Percentiles rank a stretch among this genome's conserved stretches.
Evolutionary conservation across 371 early-diverging fungal species (phyloP).

Genomic region (Dichotomocladium elegans): DNA sequence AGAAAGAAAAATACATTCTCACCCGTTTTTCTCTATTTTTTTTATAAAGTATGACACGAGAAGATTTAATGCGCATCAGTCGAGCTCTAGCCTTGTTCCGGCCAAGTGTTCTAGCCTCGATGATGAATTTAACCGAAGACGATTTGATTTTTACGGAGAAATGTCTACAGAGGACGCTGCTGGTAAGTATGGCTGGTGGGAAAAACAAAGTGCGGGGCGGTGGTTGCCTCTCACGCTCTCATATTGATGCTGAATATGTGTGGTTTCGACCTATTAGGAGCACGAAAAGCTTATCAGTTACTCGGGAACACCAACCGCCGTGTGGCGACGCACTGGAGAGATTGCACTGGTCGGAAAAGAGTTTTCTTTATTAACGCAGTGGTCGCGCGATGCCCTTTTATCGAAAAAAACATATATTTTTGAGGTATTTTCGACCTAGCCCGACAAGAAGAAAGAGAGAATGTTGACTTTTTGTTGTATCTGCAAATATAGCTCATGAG

Average conservation of each 20-base stretch:
- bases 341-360: constrained; percentile 89
- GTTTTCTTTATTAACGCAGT: constrained; percentile 83
- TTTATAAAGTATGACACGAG: constrained; percentile 89
- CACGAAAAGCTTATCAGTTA: constrained; percentile 86
- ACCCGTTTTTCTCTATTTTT: neutral
- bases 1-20: neutral
- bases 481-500: constrained; percentile 90
- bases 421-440: constrained; percentile 51
- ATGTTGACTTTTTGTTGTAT: neutral
- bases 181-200: constrained; percentile 31
- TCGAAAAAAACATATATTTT: constrained; percentile 74
- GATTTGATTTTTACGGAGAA: constrained; percentile 93
- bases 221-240: neutral
- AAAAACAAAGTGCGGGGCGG: too few relatives aligned
- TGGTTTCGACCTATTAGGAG: constrained; percentile 62
- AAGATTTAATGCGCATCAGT: constrained; percentile 85
- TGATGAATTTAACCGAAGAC: constrained; percentile 88
- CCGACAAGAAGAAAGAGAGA: neutral
- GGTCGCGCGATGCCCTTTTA: constrained; percentile 76
- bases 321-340: constrained; percentile 93
- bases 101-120: constrained; percentile 86
- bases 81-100: constrained; percentile 87
- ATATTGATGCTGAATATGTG: neutral
- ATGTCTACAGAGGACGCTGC: constrained; percentile 83
- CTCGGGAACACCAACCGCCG: constrained; percentile 90